Percentiles rank a stretch among this genome's conserved stretches.
phyloP scores from a whole-genome alignment of 495 filamentous ascomycete genomes.

The Aspergillus bertholletiae region DNA sequence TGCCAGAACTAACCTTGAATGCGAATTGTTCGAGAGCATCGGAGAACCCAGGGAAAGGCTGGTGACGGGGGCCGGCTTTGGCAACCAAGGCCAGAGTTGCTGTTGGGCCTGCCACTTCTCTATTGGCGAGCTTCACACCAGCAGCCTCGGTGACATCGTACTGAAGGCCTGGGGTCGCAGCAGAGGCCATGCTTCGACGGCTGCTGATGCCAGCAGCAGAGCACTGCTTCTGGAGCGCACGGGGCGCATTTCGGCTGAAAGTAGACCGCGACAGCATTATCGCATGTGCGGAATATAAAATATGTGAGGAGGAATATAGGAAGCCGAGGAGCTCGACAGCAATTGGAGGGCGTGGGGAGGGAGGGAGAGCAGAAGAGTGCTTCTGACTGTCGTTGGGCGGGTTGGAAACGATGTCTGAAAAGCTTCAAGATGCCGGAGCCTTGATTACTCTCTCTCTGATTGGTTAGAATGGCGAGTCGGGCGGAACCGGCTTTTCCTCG shows the following conservation, averaged over 20 bases:
- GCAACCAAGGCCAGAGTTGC: conserved; percentile 86
- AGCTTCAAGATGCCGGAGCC: conserved; percentile 47
- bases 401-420: conserved; percentile 41
- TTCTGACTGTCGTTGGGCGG: conserved; percentile 23
- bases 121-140: conserved; percentile 86
- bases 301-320: conserved; percentile 19
- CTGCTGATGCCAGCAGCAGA: conserved; percentile 47
- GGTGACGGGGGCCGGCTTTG: conserved; percentile 88
- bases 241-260: conserved; percentile 72
- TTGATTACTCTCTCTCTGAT: conserved; percentile 42
- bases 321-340: conserved; percentile 38
- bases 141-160: conserved; percentile 82
- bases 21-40: conserved; percentile 89
- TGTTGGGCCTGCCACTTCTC: conserved; percentile 83
- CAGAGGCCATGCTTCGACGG: conserved; percentile 75
- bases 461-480: conserved; percentile 38
- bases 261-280: conserved; percentile 84
- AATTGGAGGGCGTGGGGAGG: conserved; percentile 36
- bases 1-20: conserved; percentile 75
- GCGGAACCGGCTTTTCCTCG: conserved; percentile 44
- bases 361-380: conserved; percentile 16
- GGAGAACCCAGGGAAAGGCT: conserved; percentile 82
- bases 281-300: conserved; percentile 43
- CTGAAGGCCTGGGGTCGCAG: conserved; percentile 74
- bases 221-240: conserved; percentile 66